Conservation (phyloP, 345 rosid genomes). For the Syzygium oleosum region DNA sequence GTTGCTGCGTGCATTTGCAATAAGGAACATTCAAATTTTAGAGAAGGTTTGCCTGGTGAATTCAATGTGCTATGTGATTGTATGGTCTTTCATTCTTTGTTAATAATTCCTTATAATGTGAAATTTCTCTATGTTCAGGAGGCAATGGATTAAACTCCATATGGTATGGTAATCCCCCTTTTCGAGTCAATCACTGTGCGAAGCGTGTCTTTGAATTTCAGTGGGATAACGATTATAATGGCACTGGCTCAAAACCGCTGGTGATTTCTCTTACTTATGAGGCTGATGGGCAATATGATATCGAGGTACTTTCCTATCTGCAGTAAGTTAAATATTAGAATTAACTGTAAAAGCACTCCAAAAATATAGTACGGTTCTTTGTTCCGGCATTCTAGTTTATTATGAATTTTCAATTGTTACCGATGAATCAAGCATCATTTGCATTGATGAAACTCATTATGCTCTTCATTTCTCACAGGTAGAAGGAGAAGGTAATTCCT, state of each 20-base stretch:
- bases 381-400: not conserved
- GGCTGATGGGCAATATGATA: constrained; percentile 56
- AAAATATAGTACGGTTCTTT: not conserved
- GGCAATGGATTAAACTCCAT: constrained; percentile 28
- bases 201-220: constrained; percentile 51
- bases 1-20: constrained; percentile 74
- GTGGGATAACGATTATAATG: constrained; percentile 59
- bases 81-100: constrained; percentile 1
- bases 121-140: constrained; percentile 35
- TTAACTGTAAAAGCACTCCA: not conserved
- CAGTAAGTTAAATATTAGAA: not conserved
- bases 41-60: constrained; percentile 41
- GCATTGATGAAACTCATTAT: not conserved
- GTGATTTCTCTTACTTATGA: constrained; percentile 36
- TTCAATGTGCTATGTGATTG: constrained; percentile 5
- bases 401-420: not conserved
- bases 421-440: not conserved
- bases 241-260: constrained; percentile 30
- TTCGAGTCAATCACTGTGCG: constrained; percentile 66
- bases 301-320: constrained; percentile 35
- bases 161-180: constrained; percentile 80
- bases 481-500: constrained; percentile 32
- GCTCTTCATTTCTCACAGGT: constrained; percentile 18
- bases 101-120: not conserved
- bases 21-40: constrained; percentile 35